Evolutionary conservation across 331 rosid genomes (phyloP).

Genomic region (Pyracantha coccinea): DNA sequence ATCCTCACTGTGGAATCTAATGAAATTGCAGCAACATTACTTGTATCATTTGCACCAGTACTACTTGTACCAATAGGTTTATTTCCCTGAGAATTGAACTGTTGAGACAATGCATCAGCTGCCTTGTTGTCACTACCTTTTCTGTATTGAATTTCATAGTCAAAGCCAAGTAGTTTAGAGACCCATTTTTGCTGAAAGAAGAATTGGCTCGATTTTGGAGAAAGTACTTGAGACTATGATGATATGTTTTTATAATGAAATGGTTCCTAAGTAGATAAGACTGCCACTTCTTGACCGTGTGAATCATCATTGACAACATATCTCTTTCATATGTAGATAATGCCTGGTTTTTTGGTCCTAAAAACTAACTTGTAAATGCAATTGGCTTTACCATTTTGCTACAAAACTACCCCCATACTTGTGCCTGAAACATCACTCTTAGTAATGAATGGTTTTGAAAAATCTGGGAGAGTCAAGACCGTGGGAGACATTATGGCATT

Average conservation of each 20-base stretch:
- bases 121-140: not conserved
- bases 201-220: not conserved
- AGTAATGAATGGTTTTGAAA: not conserved
- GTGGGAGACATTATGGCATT: not conserved
- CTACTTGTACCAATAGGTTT: too few species aligned
- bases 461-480: not conserved
- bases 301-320: not conserved
- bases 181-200: not conserved
- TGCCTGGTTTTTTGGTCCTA: not conserved
- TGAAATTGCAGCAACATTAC: fast-evolving
- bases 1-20: too few species aligned
- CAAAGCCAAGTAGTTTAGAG: not conserved
- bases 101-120: not conserved
- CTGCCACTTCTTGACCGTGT: not conserved
- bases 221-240: not conserved
- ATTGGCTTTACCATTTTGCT: not conserved
- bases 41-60: fast-evolving
- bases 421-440: not conserved
- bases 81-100: too few species aligned
- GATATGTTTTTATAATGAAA: too few species aligned
- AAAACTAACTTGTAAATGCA: not conserved
- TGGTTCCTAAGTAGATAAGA: not conserved
- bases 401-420: not conserved
- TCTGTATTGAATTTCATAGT: not conserved
- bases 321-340: not conserved